These are phyloP conservation scores for Trichodelitschia bisporula DNA, from an alignment of 495 filamentous ascomycete genomes.

Conservation along the genomic window DNA sequence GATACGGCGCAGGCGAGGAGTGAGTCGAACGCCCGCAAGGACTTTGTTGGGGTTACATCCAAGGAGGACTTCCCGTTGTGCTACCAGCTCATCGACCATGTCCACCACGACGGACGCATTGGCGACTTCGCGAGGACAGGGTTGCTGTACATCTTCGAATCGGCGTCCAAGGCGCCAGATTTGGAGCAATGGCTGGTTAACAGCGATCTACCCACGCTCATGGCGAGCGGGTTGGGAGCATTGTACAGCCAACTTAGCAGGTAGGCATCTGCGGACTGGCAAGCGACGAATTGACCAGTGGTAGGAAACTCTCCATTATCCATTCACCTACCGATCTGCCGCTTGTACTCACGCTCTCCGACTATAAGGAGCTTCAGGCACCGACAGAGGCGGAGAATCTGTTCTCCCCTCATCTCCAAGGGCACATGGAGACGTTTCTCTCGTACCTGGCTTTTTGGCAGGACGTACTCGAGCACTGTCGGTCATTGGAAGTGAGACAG, in stretches of 20 bases:
- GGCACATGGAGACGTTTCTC: constrained; percentile 74
- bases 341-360: constrained; percentile 61
- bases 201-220: constrained; percentile 85
- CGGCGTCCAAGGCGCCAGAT: constrained; percentile 52
- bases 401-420: constrained; percentile 42
- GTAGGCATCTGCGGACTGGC: constrained; percentile 14
- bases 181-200: constrained; percentile 92
- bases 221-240: constrained; percentile 88
- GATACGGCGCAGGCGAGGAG: constrained; percentile 16
- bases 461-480: constrained; percentile 87
- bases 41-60: constrained; percentile 60
- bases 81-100: constrained; percentile 84
- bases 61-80: constrained; percentile 91
- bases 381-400: constrained; percentile 44
- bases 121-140: constrained; percentile 97
- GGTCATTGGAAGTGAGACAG: constrained; percentile 69
- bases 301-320: constrained; percentile 20
- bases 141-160: constrained; percentile 84
- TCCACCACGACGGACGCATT: constrained; percentile 75
- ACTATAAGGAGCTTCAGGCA: constrained; percentile 39
- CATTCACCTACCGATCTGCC: constrained; percentile 41
- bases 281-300: constrained; percentile 1
- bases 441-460: constrained; percentile 96
- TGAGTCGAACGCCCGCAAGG: constrained; percentile 14
- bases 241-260: constrained; percentile 89